These are phyloP conservation scores for Acanthamoeba sp. DNA, from an alignment of 208 protist genomes.

Conservation along the genomic window DNA sequence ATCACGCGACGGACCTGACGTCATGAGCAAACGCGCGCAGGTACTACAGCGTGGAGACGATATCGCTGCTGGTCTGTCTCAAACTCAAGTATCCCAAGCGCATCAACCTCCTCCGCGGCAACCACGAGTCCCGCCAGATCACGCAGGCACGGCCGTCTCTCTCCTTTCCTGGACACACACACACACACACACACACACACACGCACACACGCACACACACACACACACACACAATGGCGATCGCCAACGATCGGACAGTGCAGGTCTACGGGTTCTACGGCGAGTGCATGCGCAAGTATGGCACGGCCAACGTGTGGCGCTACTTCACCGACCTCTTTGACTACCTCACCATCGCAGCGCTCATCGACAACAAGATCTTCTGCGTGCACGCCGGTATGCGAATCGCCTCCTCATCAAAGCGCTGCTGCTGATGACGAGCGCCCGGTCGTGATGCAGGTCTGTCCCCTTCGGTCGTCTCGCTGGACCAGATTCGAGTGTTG, in stretches of 20 bases:
- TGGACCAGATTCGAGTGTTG: slow-evolving; percentile 96
- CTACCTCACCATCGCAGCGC: slow-evolving; percentile 96
- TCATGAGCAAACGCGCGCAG: slow-evolving; percentile 72
- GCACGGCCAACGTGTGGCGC: slow-evolving; percentile 96
- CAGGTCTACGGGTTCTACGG: slow-evolving; percentile 99
- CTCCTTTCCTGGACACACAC: slow-evolving; percentile 64
- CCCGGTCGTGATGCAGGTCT: slow-evolving; percentile 87
- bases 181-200: not conserved
- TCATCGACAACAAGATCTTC: slow-evolving; percentile 97
- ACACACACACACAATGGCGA: slow-evolving; percentile 51
- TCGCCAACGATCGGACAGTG: slow-evolving; percentile 97
- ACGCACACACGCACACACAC: slow-evolving; percentile 30
- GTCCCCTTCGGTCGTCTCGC: slow-evolving; percentile 94
- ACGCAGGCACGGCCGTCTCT: slow-evolving; percentile 91
- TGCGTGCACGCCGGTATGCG: slow-evolving; percentile 81
- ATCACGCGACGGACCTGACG: no score
- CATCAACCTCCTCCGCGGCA: slow-evolving; percentile 97
- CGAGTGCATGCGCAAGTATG: slow-evolving; percentile 98
- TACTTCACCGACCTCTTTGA: slow-evolving; percentile 98
- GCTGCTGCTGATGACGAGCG: not conserved
- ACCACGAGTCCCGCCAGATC: slow-evolving; percentile 98
- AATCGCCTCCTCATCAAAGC: not conserved
- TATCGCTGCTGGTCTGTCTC: slow-evolving; percentile 95
- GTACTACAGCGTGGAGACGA: slow-evolving; percentile 96
- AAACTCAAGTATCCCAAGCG: slow-evolving; percentile 97